These are phyloP conservation scores for Paecilomyces sp. DNA, from an alignment of 2,329 filamentous ascomycete genomes.

Conservation along the genomic window DNA sequence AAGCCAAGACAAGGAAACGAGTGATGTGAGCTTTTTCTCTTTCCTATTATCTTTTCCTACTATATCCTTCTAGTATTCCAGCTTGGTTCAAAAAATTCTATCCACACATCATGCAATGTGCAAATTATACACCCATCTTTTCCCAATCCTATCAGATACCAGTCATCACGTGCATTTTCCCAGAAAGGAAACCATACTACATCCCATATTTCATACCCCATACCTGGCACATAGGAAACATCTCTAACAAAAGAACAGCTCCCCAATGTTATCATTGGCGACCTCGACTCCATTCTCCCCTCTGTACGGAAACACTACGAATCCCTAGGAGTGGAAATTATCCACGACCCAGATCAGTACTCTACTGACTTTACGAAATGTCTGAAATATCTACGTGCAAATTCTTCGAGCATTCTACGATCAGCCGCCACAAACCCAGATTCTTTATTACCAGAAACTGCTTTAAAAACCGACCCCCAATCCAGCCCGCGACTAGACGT, in stretches of 20 bases:
- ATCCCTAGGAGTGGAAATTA: conserved; percentile 52
- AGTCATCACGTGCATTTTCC: conserved; percentile 18
- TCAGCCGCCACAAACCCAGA: neutral
- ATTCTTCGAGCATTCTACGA: conserved; percentile 18
- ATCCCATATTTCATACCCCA: neutral
- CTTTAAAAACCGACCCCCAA: neutral
- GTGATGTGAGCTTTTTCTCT: conserved; percentile 19
- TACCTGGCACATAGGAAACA: neutral
- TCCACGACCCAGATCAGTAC: conserved; percentile 71
- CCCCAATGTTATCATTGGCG: conserved; percentile 72
- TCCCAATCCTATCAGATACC: no score
- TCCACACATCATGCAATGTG: no score
- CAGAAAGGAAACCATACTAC: conserved; percentile 11
- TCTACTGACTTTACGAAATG: conserved; percentile 90
- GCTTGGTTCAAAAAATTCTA: no score
- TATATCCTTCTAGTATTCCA: neutral
- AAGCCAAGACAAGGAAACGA: conserved; percentile 18
- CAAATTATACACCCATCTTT: neutral
- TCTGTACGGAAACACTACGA: conserved; percentile 61
- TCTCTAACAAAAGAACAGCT: conserved; percentile 28
- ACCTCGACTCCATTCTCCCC: conserved; percentile 74
- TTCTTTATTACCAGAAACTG: conserved; percentile 1
- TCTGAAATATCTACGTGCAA: conserved; percentile 50
- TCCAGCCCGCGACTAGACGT: conserved; percentile 48
- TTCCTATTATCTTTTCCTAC: conserved; percentile 3